Evolutionary conservation across 1,284 basidiomycete species (phyloP).

Genomic region (Rhizoctonia solani): DNA sequence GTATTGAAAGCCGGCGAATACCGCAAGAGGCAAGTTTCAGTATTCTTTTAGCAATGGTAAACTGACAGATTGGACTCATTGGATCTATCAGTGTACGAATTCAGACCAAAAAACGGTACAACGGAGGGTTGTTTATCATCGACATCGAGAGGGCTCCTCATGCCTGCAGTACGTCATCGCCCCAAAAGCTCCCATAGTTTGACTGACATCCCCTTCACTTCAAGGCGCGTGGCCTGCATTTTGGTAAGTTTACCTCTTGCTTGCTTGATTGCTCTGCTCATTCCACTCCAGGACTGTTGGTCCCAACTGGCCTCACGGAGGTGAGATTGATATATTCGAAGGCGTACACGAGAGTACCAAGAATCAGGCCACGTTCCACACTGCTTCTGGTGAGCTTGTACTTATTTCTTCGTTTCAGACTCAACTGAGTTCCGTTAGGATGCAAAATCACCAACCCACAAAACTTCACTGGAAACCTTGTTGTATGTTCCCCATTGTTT

Average conservation of each 20-base stretch:
- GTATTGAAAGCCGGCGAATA: conserved; percentile 33
- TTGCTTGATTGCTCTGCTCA: conserved; percentile 41
- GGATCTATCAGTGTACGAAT: conserved; percentile 42
- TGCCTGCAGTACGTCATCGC: conserved; percentile 63
- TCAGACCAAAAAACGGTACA: conserved; percentile 47
- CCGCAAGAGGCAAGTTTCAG: conserved; percentile 35
- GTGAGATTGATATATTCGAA: conserved; percentile 82
- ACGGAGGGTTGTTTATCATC: conserved; percentile 68
- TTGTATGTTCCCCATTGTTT: conserved; percentile 46
- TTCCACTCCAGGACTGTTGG: conserved; percentile 46
- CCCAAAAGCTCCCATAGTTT: not conserved
- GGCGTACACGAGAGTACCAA: conserved; percentile 75
- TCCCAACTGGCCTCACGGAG: conserved; percentile 60
- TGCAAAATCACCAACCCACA: conserved; percentile 53
- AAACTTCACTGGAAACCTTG: conserved; percentile 61
- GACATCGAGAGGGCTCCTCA: conserved; percentile 69
- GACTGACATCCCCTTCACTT: not conserved
- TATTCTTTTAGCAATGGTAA: too few relatives aligned
- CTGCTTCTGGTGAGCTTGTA: conserved; percentile 52
- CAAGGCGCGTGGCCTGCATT: conserved; percentile 69
- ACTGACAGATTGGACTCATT: too few relatives aligned
- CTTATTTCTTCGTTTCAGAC: not conserved
- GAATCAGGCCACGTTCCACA: conserved; percentile 79
- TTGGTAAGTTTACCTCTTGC: conserved; percentile 38
- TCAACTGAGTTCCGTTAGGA: conserved; percentile 45